A percentile compares a stretch with the other conserved stretches of the same genome.
Evolutionary conservation across 139 green algal species (phyloP).

Genomic region (Bryopsis sp.): DNA sequence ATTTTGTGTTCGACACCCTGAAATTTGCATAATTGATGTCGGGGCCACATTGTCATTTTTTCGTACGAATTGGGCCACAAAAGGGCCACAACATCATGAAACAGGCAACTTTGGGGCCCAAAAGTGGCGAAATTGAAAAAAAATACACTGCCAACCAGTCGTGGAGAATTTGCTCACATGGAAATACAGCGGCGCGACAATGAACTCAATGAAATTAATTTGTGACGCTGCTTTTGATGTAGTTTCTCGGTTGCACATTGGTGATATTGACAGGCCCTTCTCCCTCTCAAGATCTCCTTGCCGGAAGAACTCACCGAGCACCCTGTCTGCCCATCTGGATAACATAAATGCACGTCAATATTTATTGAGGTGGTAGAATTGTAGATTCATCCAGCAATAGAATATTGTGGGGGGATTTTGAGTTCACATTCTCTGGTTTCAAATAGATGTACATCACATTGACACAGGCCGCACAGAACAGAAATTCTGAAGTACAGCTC

Average conservation of each 20-base stretch:
- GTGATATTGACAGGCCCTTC: slow-evolving; percentile 36
- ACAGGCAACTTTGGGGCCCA: background rate
- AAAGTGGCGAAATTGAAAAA: background rate
- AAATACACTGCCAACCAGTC: background rate
- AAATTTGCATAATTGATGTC: too few species aligned
- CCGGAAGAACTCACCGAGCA: slow-evolving; percentile 56
- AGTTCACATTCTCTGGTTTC: too few species aligned
- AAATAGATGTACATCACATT: too few species aligned
- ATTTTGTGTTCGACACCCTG: too few species aligned
- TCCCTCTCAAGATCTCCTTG: slow-evolving; percentile 49
- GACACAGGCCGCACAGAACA: too few species aligned
- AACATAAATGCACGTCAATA: background rate
- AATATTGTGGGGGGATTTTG: background rate
- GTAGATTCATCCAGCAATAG: background rate
- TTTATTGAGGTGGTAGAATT: too few species aligned
- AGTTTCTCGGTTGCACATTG: slow-evolving; percentile 43
- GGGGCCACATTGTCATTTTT: too few species aligned
- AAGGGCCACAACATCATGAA: too few species aligned
- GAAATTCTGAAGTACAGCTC: too few species aligned
- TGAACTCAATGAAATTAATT: slow-evolving; percentile 64
- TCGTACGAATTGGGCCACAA: too few species aligned
- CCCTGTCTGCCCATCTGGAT: slow-evolving; percentile 38
- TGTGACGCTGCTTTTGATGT: slow-evolving; percentile 34
- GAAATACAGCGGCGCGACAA: slow-evolving; percentile 48
- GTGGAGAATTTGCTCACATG: slow-evolving; percentile 27